Conservation (phyloP, 495 filamentous ascomycete genomes). For the Oleoguttula mirabilis region DNA sequence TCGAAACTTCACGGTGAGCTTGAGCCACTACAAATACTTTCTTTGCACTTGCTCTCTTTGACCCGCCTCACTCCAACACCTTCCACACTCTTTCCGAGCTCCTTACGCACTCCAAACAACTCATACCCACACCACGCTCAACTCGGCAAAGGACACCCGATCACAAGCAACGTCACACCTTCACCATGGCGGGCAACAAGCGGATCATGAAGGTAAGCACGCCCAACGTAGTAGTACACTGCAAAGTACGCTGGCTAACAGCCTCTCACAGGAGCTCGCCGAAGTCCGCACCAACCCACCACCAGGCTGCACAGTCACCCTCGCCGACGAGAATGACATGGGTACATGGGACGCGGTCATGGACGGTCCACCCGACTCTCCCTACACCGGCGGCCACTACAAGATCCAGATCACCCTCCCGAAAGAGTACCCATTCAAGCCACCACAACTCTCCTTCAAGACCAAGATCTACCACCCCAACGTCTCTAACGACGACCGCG, state of each 20-base stretch:
- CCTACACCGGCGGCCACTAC: slow-evolving; percentile 56
- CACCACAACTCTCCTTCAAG: slow-evolving; percentile 71
- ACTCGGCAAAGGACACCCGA: no score
- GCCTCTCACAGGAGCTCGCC: slow-evolving; percentile 25
- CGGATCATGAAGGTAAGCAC: slow-evolving; percentile 51
- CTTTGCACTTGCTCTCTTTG: no score
- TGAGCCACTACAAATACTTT: no score
- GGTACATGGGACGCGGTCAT: slow-evolving; percentile 75
- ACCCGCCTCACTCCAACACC: no score
- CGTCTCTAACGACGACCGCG: slow-evolving; percentile 85
- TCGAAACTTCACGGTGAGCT: no score
- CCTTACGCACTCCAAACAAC: no score
- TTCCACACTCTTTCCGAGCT: no score
- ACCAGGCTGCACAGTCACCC: slow-evolving; percentile 29
- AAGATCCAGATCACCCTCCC: slow-evolving; percentile 65
- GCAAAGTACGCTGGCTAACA: no score
- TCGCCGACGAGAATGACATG: slow-evolving; percentile 46
- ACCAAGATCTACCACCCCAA: slow-evolving; percentile 99
- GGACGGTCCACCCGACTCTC: slow-evolving; percentile 37
- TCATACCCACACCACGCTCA: no score
- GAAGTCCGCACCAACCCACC: slow-evolving; percentile 28
- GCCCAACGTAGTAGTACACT: no score
- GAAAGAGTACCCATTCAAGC: slow-evolving; percentile 86
- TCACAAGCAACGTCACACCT: no score
- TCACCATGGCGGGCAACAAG: slow-evolving; percentile 40